Evolutionary conservation across 495 filamentous ascomycete species (phyloP), one percentile per base, ranked within the genome.

Genomic region (Aspergillus sparsus): DNA sequence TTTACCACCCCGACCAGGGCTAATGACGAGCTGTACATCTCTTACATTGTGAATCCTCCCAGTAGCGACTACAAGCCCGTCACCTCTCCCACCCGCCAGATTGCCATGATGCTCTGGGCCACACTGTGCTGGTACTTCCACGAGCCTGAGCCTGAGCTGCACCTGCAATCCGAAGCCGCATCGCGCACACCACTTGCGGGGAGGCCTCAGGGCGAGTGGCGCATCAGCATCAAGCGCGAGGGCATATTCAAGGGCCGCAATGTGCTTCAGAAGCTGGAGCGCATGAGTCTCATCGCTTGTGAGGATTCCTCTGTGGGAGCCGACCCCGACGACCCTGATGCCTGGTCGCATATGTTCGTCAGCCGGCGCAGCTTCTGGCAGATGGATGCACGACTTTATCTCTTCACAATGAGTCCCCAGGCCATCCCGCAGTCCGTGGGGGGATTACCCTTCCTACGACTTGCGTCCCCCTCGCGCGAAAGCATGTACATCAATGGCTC

Each of bases 71-170:
- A 87, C 80, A 90, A 90, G 63, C 86, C 91, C 0, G 81, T 85
- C 10, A 83, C 74, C 31, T 95, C 91, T 49, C 91, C 89, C 0
- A 92, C 91, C 0, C 79, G 92, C 35, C 89, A 92, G 73, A 87
- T 96, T 58, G 93, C 93, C 58, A 89, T 96, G 90, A 93, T 97
- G 90, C 83, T 98, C 7, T 98, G 93, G 92, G 85, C 90, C 32
- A 92, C 90, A 1, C 75, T 98, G 35, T 95, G 88, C 73, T 98
- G 95, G 95, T 98, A 98, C 75, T 98, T 98, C 70, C 92, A 97
- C 60, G 75, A 82, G 65, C 71, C 74, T 0, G 67, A 77, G 44
- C 81, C 81, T 1, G 75, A 82, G 42, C 67, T 73, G 11, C 82
- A 80, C 42, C 55, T 93, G 21, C 78, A 77, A 11, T 90, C 82